Evolutionary conservation across 495 filamentous ascomycete genomes (phyloP).

Genomic region (Tuber brumale): DNA sequence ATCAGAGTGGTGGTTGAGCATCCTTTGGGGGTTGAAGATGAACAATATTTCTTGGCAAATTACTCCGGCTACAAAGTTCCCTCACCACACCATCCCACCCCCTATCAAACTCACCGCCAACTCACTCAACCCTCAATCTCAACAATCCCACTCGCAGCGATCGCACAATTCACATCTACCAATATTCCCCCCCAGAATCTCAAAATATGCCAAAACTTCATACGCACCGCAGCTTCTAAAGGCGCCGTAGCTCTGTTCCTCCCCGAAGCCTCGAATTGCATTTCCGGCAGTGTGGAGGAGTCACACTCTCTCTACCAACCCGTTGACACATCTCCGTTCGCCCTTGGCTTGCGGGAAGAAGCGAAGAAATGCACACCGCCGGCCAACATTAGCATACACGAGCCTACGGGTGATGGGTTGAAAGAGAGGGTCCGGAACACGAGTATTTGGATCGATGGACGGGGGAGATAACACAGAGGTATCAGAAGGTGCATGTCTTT

Average conservation of each 20-base stretch:
- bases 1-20: no score
- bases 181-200: slow-evolving; percentile 25
- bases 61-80: no score
- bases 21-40: no score
- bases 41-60: no score
- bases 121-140: not conserved
- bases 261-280: slow-evolving; percentile 88
- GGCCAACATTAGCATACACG: slow-evolving; percentile 87
- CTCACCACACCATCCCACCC: not conserved
- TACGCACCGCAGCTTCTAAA: slow-evolving; percentile 18
- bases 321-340: slow-evolving; percentile 54
- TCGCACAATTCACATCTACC: slow-evolving; percentile 39
- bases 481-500: slow-evolving; percentile 76
- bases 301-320: slow-evolving; percentile 60
- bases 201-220: slow-evolving; percentile 19
- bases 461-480: slow-evolving; percentile 57
- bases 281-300: slow-evolving; percentile 59
- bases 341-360: slow-evolving; percentile 61
- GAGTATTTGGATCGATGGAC: slow-evolving; percentile 54
- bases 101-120: not conserved
- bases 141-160: slow-evolving; percentile 33
- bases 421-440: slow-evolving; percentile 30
- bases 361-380: slow-evolving; percentile 56
- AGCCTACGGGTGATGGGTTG: slow-evolving; percentile 48
- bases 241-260: slow-evolving; percentile 65